Base-by-base conservation (phyloP, 257 asterid genomes). In the Anisodus tanguticus region DNA sequence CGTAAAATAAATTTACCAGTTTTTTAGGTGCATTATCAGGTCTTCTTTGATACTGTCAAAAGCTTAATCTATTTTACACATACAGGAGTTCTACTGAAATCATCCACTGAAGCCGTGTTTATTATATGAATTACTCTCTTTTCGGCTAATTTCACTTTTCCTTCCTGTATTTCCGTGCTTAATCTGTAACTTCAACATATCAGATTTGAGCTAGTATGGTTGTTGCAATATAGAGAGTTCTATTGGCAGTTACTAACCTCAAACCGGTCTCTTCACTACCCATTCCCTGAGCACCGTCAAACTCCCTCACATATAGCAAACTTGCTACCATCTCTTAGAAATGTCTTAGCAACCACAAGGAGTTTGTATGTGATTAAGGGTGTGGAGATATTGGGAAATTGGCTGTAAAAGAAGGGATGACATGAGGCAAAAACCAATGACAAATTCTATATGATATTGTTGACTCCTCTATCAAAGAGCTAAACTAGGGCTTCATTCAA, bases 171-270 rank as follows among this genome's bases (percentile, higher is more conserved):
- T 74, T 74, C 9, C 5, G 12, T 22, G 45, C 62, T 22, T 74
- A 74, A 22, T 69, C 26, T 69, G 78, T 41, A 9, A 69, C 54
- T 41, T 69, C 54, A 69, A 69, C 2, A 69, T 16, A 41, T 69
- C 54, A 69, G 78, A 8, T 69, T 69, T 41, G 53, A 69, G 54
- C 31, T 69, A 69, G 55, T 17, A 8, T 69, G 16, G 78, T 69
- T 41, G 31, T 69, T 37, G 49, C 51, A 69, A 41, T 41, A 69
- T 69, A 69, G 22, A 4, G 35, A 69, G 55, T 41, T 69, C 78
- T 69, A 41, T 69, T 69, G 78, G 78, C 78, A 69, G 78, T 69
- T 69, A 69, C 15, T 41, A 41, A 8, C 31, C 54, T 69, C 31
- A 69, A 35, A 2, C 10, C 15, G 3, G 2, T 17, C 2, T 69